Base-by-base conservation (phyloP, 1,284 basidiomycete genomes). In the Flammula alnicola region DNA sequence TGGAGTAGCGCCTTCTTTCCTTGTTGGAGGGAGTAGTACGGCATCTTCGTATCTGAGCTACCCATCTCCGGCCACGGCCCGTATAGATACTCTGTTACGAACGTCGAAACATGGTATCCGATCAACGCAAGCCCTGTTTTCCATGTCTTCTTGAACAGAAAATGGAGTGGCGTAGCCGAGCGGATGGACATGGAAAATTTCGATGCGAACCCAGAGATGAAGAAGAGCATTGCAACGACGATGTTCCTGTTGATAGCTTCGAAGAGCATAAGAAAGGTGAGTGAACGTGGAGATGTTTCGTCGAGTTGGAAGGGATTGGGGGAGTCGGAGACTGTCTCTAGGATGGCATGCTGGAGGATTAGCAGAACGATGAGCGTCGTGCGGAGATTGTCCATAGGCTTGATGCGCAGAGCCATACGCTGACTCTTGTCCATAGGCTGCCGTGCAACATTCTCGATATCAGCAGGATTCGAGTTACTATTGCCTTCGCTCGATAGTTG, bases 301-400 rank as follows among this genome's bases (percentile, higher is more conserved):
- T 45, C 25, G 5, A 45, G 9, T 14, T 44, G 14, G 23, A 11
- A 23, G 16, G 29, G 19, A 1, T 47, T 16, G 4, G 44, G 44
- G 14, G 37, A 36, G 3, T 40, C n/a, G 2, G 55, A 27, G 7
- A 52, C 37, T 1, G 55, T 51, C 20, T 50, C 44, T 25, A 54
- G 32, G 5, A 49, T 40, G 6, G 55, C 26, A 12, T 49, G 47
- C 38, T 57, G 51, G 20, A 54, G 19, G 14, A 52, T 29, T 14
- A 52, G 44, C 4, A 56, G 33, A 17, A 47, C 36, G 23, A 52
- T 42, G 17, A 56, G 44, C n/a, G 43, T 33, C 11, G 54, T 31
- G 4, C 54, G 50, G 7, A 52, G 44, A 16, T 56, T 56, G 31
- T 56, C 54, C n/a, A n/a, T n/a, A n/a, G n/a, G n/a, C n/a, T n/a